Evolutionary conservation across 805 yeast genomes (phyloP), one percentile per base, ranked within the genome.

Genomic region (Yarrowia hollandica): DNA sequence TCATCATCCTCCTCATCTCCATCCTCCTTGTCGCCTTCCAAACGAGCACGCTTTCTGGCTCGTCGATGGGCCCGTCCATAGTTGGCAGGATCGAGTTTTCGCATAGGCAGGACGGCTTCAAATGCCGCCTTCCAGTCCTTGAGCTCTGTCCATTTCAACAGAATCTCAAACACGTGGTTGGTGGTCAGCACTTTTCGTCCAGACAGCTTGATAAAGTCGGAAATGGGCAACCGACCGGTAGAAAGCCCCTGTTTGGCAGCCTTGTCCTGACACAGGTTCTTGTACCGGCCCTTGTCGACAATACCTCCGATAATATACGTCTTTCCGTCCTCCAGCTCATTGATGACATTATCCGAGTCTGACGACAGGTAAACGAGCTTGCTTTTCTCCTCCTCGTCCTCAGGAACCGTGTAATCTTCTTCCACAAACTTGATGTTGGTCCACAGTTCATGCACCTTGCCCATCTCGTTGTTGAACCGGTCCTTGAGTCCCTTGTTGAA

Each of bases 291-390:
- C 71, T 92, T 92, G 71, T 92, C 99, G 2, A 92, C 98, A 60
- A 92, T 92, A 0, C 98, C 99, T 9, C 99, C 99, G 52, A 92
- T 83, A 39, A 92, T 82, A 65, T 92, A 92, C 0, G 95, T 88
- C 69, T 78, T 76, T 2, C 85, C 88, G 5, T 83, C 81, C 62
- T 85, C 83, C 58, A 92, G 74, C 22, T 76, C 80, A 10, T 79
- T 82, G 31, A 94, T 66, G 19, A 77, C 81, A 7, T 85, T 86
- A 8, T 84, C 87, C 0, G 97, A 85, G 66, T 92, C 99, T 0
- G 97, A 95, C 0, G 96, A 85, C 33, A 92, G 73, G 67, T 94
- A 92, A 0, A 89, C 79, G 37, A 74, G 76, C 33, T 63, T 14
- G 66, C 67, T 48, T 75, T 69, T 10, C 68, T 68, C 23, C 68